phyloP scores from a whole-genome alignment of 2,329 filamentous ascomycete genomes.

The Ascomycota sp. region DNA sequence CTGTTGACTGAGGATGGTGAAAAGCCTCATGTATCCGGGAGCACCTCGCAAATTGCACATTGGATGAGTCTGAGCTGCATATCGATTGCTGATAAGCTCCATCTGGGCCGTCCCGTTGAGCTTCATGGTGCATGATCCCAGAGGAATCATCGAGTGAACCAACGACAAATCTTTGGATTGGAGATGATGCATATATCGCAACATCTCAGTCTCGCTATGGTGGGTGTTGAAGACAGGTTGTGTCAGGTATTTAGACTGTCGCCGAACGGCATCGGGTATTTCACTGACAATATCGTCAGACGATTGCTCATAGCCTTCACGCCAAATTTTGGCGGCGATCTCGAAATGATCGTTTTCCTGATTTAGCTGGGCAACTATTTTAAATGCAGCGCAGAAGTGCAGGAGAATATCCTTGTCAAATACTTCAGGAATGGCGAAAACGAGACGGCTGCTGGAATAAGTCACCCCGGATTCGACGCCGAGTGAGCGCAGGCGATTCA shows the following conservation, averaged over 20 bases:
- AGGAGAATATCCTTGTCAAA: slow-evolving; percentile 6
- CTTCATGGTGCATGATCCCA: slow-evolving; percentile 98
- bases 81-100: slow-evolving; percentile 60
- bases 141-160: slow-evolving; percentile 91
- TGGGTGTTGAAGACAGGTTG: slow-evolving; percentile 90
- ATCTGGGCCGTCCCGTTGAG: slow-evolving; percentile 88
- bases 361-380: slow-evolving; percentile 8
- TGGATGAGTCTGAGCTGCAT: slow-evolving; percentile 65
- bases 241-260: slow-evolving; percentile 58
- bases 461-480: slow-evolving; percentile 61
- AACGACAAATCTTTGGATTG: slow-evolving; percentile 88
- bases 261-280: slow-evolving; percentile 40
- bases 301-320: slow-evolving; percentile 12
- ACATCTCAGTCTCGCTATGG: slow-evolving; percentile 83
- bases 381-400: slow-evolving; percentile 4
- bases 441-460: slow-evolving; percentile 6
- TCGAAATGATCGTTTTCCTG: slow-evolving; percentile 5
- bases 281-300: slow-evolving; percentile 15
- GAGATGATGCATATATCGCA: slow-evolving; percentile 83
- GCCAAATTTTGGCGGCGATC: slow-evolving; percentile 20
- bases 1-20: slow-evolving; percentile 49
- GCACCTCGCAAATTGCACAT: slow-evolving; percentile 46
- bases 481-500: slow-evolving; percentile 23
- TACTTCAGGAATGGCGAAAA: slow-evolving; percentile 9
- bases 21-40: slow-evolving; percentile 48